Percentiles rank a stretch among this genome's conserved stretches.
These are phyloP conservation scores for Dipodascus albidus DNA, from an alignment of 805 yeast species.

Conservation along the genomic window DNA sequence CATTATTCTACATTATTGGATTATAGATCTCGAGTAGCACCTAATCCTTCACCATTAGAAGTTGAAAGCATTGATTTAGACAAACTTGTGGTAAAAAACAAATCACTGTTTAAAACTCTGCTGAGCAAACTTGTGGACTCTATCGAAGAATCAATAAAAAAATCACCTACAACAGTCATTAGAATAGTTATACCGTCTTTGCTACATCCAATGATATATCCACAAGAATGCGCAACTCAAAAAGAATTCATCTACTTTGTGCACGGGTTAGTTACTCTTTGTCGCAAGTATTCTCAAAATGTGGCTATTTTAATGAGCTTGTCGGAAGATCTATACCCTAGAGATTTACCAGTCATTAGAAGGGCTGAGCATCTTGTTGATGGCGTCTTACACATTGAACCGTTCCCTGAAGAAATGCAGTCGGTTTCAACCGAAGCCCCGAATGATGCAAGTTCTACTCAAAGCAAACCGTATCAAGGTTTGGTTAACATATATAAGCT, in stretches of 20 bases:
- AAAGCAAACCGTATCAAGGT: slow-evolving; percentile 43
- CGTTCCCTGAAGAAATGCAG: slow-evolving; percentile 59
- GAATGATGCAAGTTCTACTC: slow-evolving; percentile 1
- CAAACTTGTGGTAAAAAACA: slow-evolving; percentile 8
- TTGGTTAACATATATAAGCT: slow-evolving; percentile 63
- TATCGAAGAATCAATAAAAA: slow-evolving; percentile 32
- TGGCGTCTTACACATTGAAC: slow-evolving; percentile 61
- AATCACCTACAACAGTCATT: slow-evolving; percentile 32
- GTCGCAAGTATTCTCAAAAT: slow-evolving; percentile 35
- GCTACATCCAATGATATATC: slow-evolving; percentile 65
- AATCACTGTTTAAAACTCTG: slow-evolving; percentile 11
- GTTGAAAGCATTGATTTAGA: slow-evolving; percentile 40
- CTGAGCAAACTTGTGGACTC: slow-evolving; percentile 27
- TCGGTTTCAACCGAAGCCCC: slow-evolving; percentile 5
- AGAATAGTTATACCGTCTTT: slow-evolving; percentile 68
- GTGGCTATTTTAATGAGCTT: slow-evolving; percentile 44
- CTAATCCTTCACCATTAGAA: slow-evolving; percentile 54
- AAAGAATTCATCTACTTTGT: slow-evolving; percentile 46
- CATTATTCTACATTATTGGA: slow-evolving; percentile 61
- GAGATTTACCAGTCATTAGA: slow-evolving; percentile 35
- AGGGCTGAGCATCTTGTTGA: slow-evolving; percentile 53
- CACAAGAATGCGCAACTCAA: slow-evolving; percentile 37
- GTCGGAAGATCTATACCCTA: slow-evolving; percentile 55
- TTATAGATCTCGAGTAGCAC: slow-evolving; percentile 57
- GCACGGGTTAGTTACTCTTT: slow-evolving; percentile 43